Percentiles rank a stretch among this genome's conserved stretches.
phyloP scores from a whole-genome alignment of 257 asterid genomes.

The Solanum arcanum region DNA sequence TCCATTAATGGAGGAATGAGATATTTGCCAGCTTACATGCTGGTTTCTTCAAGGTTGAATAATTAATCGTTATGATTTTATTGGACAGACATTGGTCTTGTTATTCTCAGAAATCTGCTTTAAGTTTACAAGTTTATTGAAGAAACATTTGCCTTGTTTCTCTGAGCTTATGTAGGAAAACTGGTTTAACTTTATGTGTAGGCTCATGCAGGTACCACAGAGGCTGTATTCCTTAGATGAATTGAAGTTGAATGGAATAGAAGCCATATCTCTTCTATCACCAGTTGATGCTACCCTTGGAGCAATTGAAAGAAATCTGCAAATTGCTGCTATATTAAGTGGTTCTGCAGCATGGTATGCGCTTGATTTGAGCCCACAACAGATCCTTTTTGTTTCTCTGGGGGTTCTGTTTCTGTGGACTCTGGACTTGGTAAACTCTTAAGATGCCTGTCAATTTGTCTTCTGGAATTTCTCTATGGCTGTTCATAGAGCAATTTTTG shows the following conservation, averaged over 20 bases:
- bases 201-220: conserved; percentile 76
- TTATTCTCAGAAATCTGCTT: not conserved
- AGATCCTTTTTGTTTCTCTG: conserved; percentile 41
- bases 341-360: conserved; percentile 58
- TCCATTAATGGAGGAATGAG: too few relatives aligned
- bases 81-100: not conserved
- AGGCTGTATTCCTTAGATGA: conserved; percentile 93
- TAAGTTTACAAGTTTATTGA: not conserved
- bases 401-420: conserved; percentile 77
- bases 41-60: too few relatives aligned
- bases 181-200: conserved; percentile 9
- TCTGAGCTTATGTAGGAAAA: not conserved
- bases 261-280: conserved; percentile 56
- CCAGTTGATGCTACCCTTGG: conserved; percentile 78
- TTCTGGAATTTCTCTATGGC: not conserved
- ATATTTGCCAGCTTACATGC: too few relatives aligned
- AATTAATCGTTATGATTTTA: not conserved
- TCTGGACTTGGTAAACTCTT: conserved; percentile 61
- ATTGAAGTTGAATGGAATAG: conserved; percentile 76
- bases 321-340: conserved; percentile 59
- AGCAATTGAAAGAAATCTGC: conserved; percentile 60
- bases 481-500: not conserved
- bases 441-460: not conserved
- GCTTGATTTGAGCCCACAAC: conserved; percentile 46
- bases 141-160: not conserved